Evolutionary conservation across 1,284 basidiomycete genomes (phyloP), one percentile per base, ranked within the genome.

Genomic region (Pseudozyma tsukubaensis): DNA sequence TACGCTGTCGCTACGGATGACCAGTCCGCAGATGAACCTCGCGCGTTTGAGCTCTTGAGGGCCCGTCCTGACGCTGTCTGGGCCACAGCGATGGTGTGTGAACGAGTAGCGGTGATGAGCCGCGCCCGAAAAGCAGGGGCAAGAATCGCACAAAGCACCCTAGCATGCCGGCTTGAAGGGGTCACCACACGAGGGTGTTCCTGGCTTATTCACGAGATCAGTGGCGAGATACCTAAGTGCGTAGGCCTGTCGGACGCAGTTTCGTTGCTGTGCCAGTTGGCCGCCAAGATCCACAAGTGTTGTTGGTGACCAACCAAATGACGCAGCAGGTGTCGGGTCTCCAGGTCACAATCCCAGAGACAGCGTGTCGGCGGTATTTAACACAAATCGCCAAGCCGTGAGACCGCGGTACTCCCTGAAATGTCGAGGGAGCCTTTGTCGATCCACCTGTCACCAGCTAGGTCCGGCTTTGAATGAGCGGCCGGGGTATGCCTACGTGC

Each of bases 321-420:
- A 45, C 6, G 44, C 44, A 45, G 44, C 44, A 24, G 14, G 8
- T 45, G 44, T 45, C 19, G 44, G 29, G 44, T 9, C 44, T 24
- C 44, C 14, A 14, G 44, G 44, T 9, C 44, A 45, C 44, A 21
- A 24, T 1, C 44, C 44, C 44, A 24, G 44, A 45, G 44, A 19
- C 44, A 24, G 44, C 44, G 44, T 18, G 44, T 45, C 44, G 44
- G 44, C 29, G 44, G 44, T 45, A 24, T 24, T 45, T 45, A 24
- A 45, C 19, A 24, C 12, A 21, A 24, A 8, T 18, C 44, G 44
- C 44, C 21, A 45, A 14, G 18, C 44, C 19, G 9, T 24, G 19
- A 45, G 21, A 45, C 7, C 44, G 29, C 44, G 19, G 7, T 45
- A 45, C 44, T 45, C 44, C 44, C 19, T 45, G 21, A 2, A 14